Evolutionary conservation across 306 rosid genomes (phyloP), one percentile per base, ranked within the genome.

Genomic region (Ceratonia siliqua): DNA sequence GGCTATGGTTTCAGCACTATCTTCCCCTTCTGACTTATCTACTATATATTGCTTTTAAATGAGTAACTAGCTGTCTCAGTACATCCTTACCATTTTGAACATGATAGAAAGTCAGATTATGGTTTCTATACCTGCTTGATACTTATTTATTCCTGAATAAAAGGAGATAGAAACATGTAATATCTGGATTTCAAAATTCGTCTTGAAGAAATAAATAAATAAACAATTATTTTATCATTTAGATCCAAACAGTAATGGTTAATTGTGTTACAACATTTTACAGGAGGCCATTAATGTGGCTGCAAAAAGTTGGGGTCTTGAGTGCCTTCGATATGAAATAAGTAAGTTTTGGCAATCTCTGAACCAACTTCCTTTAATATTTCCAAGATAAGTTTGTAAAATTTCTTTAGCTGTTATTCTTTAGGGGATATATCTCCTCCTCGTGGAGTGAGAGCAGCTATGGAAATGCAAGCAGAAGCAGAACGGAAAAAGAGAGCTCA

Each of bases 401-500:
- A 42, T 43, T 46, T 28, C 25, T 81, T 39, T 69, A 25, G 28
- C 58, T 75, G 45, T 75, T 70, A 73, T 87, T 76, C 63, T 57
- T 12, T 77, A 94, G 98, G 92, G 98, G 98, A 94, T 79, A 91
- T 94, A 76, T 90, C 93, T 80, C 98, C 98, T 79, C 98, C 97
- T 18, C 89, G 88, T 62, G 96, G 94, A 48, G 98, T 94, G 65
- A 90, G 90, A 84, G 92, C 88, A 49, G 90, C 98, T 48, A 94
- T 94, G 98, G 97, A 94, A 84, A 88, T 91, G 98, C 98, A 94
- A 85, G 98, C 98, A 8, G 97, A 91, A 83, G 98, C 97, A 72
- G 98, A 94, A 76, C 86, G 97, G 55, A 90, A 86, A 72, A 94
- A 84, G 88, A 91, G 98, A 84, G 96, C 97, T 82, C 96, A 91